phyloP scores from a whole-genome alignment of 2,329 filamentous ascomycete genomes.

The Scleromitrula shiraiana region DNA sequence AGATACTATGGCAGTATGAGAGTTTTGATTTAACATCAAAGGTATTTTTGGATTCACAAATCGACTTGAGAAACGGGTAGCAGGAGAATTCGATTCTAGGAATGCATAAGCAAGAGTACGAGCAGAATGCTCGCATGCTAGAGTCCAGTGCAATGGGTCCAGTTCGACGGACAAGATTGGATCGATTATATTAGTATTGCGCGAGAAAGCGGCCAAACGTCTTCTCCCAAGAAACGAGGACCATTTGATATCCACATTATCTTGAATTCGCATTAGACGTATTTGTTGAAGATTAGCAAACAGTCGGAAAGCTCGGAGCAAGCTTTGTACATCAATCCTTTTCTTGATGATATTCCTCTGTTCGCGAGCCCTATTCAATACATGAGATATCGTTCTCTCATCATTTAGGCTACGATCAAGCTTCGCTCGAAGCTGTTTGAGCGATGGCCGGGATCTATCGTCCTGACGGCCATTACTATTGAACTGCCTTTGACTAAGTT shows the following conservation, averaged over 20 bases:
- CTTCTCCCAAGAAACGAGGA: slow-evolving; percentile 41
- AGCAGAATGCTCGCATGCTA: slow-evolving; percentile 53
- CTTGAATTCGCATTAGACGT: slow-evolving; percentile 54
- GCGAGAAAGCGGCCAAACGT: slow-evolving; percentile 15
- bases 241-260: slow-evolving; percentile 48
- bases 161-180: slow-evolving; percentile 36
- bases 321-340: slow-evolving; percentile 15
- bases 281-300: slow-evolving; percentile 57
- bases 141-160: slow-evolving; percentile 50
- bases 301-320: slow-evolving; percentile 29
- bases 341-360: slow-evolving; percentile 21
- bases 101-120: slow-evolving; percentile 50
- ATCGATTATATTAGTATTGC: slow-evolving; percentile 17
- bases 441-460: slow-evolving; percentile 10
- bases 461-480: neutral
- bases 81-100: slow-evolving; percentile 45
- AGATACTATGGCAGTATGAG: slow-evolving; percentile 39
- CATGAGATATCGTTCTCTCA: slow-evolving; percentile 14
- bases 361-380: slow-evolving; percentile 17
- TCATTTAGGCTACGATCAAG: slow-evolving; percentile 10
- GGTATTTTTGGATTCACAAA: slow-evolving; percentile 56
- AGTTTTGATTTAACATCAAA: slow-evolving; percentile 39
- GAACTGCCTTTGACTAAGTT: slow-evolving; percentile 7
- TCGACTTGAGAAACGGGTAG: slow-evolving; percentile 36
- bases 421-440: slow-evolving; percentile 11